Evolutionary conservation across 306 rosid genomes (phyloP).

Genomic region (Cicer pinnatifidum): DNA sequence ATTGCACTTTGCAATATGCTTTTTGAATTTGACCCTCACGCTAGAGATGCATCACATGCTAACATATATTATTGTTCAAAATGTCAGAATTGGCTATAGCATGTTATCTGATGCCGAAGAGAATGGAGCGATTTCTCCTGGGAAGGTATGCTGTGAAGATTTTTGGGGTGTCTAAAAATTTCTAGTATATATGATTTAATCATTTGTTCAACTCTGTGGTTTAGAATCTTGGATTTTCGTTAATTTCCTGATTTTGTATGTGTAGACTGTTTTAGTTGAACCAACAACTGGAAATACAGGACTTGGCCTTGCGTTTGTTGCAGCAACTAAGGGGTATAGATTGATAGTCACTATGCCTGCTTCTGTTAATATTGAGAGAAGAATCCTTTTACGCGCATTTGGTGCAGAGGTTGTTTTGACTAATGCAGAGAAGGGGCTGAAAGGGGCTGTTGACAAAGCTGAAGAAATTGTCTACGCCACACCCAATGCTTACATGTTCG

Average conservation of each 20-base stretch:
- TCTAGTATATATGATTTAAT: constrained; percentile 27
- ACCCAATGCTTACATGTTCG: constrained; percentile 86
- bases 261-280: constrained; percentile 88
- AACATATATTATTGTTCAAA: constrained; percentile 38
- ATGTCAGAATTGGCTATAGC: constrained; percentile 84
- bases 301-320: constrained; percentile 88
- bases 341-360: constrained; percentile 92
- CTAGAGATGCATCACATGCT: constrained; percentile 24
- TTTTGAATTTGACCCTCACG: constrained; percentile 14
- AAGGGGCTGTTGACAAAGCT: constrained; percentile 94
- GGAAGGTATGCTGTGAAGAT: constrained; percentile 58
- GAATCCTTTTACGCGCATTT: constrained; percentile 87
- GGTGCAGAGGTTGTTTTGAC: constrained; percentile 92
- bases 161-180: constrained; percentile 21
- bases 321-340: constrained; percentile 85
- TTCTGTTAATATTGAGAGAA: constrained; percentile 80
- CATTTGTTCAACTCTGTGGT: constrained; percentile 29
- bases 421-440: constrained; percentile 81
- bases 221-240: constrained; percentile 31
- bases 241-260: constrained; percentile 35
- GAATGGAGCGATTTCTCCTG: constrained; percentile 73
- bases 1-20: constrained; percentile 28
- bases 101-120: constrained; percentile 87
- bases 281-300: constrained; percentile 98
- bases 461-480: constrained; percentile 69